Evolutionary conservation across 176 grass and related monocot genomes (phyloP).

Genomic region (Microstegium vimineum): DNA sequence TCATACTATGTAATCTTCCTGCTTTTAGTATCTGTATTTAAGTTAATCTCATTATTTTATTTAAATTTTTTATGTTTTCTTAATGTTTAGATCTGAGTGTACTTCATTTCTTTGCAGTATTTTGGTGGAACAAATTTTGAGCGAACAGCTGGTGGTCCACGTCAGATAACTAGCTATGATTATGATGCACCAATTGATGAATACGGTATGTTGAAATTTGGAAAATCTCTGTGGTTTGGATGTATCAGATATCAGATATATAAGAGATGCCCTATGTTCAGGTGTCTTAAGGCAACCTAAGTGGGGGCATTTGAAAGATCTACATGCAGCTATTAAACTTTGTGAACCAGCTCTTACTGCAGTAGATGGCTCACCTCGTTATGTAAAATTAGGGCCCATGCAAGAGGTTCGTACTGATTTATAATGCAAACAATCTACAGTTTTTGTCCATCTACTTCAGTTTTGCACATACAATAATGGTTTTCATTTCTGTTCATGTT

Average conservation of each 20-base stretch:
- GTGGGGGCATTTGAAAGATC: slow-evolving; percentile 91
- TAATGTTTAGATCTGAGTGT: slow-evolving; percentile 20
- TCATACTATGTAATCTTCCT: background rate
- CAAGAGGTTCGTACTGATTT: slow-evolving; percentile 69
- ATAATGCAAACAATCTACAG: slow-evolving; percentile 8
- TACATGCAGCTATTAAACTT: slow-evolving; percentile 85
- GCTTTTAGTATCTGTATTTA: background rate
- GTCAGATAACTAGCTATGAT: slow-evolving; percentile 92
- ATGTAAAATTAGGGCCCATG: slow-evolving; percentile 85
- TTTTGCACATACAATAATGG: background rate
- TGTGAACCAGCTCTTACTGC: slow-evolving; percentile 89
- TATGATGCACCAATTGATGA: slow-evolving; percentile 97
- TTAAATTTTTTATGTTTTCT: background rate
- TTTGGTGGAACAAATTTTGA: slow-evolving; percentile 99
- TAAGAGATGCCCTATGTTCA: slow-evolving; percentile 32
- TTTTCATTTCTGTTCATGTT: background rate
- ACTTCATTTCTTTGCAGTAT: slow-evolving; percentile 51
- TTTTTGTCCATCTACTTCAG: background rate
- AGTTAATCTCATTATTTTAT: background rate
- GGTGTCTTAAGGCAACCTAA: slow-evolving; percentile 89
- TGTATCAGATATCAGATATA: slow-evolving; percentile 24
- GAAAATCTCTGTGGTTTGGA: background rate
- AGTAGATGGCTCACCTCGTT: slow-evolving; percentile 72
- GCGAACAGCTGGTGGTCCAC: slow-evolving; percentile 87
- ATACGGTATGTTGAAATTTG: slow-evolving; percentile 60